A percentile compares a stretch with the other conserved stretches of the same genome.
phyloP scores from a whole-genome alignment of 1,139 yeast species.

The Yamadazyma trypodendri region DNA sequence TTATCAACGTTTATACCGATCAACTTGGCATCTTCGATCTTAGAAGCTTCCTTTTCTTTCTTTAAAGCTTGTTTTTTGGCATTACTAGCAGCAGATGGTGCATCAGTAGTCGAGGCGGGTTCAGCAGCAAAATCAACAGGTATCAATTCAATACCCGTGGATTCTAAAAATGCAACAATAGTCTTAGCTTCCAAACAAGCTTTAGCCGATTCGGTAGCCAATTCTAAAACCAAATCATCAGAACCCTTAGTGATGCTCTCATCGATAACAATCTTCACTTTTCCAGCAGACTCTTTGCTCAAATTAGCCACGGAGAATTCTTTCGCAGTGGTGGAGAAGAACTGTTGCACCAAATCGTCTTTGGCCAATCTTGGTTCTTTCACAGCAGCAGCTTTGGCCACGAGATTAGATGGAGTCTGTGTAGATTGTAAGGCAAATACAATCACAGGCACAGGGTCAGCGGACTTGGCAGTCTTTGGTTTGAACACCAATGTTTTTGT shows the following conservation, averaged over 20 bases:
- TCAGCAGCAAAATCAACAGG: conserved; percentile 60
- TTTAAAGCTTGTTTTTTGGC: conserved; percentile 26
- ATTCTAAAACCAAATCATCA: conserved; percentile 49
- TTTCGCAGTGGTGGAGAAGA: conserved; percentile 63
- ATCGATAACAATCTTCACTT: conserved; percentile 69
- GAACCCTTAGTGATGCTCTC: conserved; percentile 43
- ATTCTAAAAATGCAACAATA: conserved; percentile 50
- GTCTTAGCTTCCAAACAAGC: conserved; percentile 55
- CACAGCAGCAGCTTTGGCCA: conserved; percentile 67
- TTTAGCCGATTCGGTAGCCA: conserved; percentile 59
- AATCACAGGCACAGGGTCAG: conserved; percentile 77
- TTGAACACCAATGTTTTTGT: conserved; percentile 83
- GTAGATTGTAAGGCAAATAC: conserved; percentile 76
- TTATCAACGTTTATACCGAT: conserved; percentile 97
- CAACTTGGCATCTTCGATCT: conserved; percentile 83
- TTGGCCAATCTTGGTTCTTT: conserved; percentile 89
- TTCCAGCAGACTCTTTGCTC: conserved; percentile 52
- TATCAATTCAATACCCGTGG: conserved; percentile 55
- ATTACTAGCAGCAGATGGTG: conserved; percentile 24
- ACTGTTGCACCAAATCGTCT: conserved; percentile 69
- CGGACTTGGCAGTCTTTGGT: conserved; percentile 86
- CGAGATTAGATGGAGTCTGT: conserved; percentile 61
- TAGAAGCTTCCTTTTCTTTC: conserved; percentile 48
- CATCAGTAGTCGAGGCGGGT: conserved; percentile 26
- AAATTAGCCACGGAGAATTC: conserved; percentile 67